These are phyloP conservation scores for Aspergillus sp. DNA, from an alignment of 2,329 filamentous ascomycete species.

Conservation along the genomic window DNA sequence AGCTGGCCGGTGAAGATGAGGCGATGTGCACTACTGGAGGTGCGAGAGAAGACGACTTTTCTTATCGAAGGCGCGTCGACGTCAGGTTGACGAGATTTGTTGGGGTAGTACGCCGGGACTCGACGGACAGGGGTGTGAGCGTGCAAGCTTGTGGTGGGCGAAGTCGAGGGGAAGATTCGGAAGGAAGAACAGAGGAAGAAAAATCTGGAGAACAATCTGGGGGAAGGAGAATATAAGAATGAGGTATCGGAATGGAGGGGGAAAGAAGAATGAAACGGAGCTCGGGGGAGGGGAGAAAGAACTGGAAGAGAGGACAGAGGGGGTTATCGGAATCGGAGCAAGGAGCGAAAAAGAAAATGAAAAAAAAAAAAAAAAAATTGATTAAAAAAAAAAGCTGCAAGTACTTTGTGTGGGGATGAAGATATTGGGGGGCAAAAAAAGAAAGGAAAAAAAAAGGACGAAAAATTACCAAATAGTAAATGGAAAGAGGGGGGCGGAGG, in stretches of 20 bases:
- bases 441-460: conserved; percentile 20
- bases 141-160: conserved; percentile 15
- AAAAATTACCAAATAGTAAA: conserved; percentile 20
- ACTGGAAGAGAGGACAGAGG: conserved; percentile 23
- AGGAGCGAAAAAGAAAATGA: conserved; percentile 20
- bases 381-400: conserved; percentile 22
- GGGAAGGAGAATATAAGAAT: conserved; percentile 33
- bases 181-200: conserved; percentile 26
- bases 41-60: conserved; percentile 1
- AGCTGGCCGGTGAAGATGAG: conserved; percentile 1
- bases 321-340: conserved; percentile 34
- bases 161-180: conserved; percentile 25
- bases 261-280: conserved; percentile 31
- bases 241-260: conserved; percentile 32
- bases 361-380: conserved; percentile 20
- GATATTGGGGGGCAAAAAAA: conserved; percentile 36
- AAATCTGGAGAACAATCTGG: conserved; percentile 36
- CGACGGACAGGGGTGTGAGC: conserved; percentile 1
- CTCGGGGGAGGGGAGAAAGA: conserved; percentile 32
- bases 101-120: conserved; percentile 14
- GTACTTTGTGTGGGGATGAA: conserved; percentile 34
- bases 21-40: background rate
- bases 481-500: conserved; percentile 20
- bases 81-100: conserved; percentile 11
- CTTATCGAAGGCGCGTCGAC: conserved; percentile 18